Evolutionary conservation across 257 asterid genomes (phyloP).

Genomic region (Nicotiana noctiflora): DNA sequence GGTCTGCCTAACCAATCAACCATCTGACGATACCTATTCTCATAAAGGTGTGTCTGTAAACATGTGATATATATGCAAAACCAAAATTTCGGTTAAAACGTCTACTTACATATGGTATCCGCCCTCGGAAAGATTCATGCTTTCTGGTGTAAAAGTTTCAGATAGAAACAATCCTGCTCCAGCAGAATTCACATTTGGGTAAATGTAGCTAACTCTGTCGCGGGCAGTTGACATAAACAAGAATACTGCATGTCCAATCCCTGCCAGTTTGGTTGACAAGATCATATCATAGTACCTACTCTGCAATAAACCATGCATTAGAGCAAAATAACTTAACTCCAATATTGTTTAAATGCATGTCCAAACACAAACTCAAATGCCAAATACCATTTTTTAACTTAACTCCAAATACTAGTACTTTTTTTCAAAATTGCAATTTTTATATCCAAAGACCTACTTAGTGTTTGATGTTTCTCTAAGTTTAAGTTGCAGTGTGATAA

Average conservation of each 20-base stretch:
- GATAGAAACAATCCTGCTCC: constrained; percentile 75
- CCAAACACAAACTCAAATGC: too few relatives aligned
- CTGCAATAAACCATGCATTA: constrained; percentile 34
- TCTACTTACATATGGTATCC: constrained; percentile 65
- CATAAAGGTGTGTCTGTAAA: neutral
- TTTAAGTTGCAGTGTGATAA: neutral
- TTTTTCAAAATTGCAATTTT: too few relatives aligned
- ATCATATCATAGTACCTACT: constrained; percentile 71
- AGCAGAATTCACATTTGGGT: constrained; percentile 79
- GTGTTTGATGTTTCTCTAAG: neutral
- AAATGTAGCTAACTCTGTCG: constrained; percentile 67
- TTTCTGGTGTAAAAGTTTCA: constrained; percentile 57
- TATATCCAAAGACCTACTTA: too few relatives aligned
- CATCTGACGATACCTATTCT: constrained; percentile 67
- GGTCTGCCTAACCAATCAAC: constrained; percentile 73
- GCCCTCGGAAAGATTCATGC: constrained; percentile 54
- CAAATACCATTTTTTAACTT: too few relatives aligned
- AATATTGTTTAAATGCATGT: too few relatives aligned
- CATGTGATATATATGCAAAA: neutral
- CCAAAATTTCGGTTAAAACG: neutral
- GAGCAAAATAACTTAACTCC: neutral
- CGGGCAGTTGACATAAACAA: constrained; percentile 75
- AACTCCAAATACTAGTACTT: too few relatives aligned
- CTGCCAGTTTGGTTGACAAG: constrained; percentile 74
- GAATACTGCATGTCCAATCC: constrained; percentile 78